phyloP scores from a whole-genome alignment of 2,329 filamentous ascomycete species.

The Orbilia brochopaga region DNA sequence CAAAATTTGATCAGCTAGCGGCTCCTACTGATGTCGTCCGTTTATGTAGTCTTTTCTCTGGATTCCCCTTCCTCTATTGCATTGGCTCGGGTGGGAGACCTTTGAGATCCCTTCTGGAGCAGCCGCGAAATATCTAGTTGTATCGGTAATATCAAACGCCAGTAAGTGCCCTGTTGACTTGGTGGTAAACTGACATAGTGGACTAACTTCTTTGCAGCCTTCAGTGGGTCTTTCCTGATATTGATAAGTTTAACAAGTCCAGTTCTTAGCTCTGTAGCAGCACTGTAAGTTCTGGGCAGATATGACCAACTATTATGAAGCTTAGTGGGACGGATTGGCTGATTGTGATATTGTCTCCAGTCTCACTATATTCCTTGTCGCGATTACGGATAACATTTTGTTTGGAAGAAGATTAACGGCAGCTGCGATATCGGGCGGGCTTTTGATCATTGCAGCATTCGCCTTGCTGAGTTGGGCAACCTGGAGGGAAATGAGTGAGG shows the following conservation, averaged over 20 bases:
- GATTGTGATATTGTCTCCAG: slow-evolving; percentile 19
- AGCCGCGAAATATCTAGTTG: slow-evolving; percentile 77
- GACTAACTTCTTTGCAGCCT: slow-evolving; percentile 61
- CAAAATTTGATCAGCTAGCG: not conserved
- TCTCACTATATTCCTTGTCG: slow-evolving; percentile 95
- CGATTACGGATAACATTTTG: slow-evolving; percentile 84
- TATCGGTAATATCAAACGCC: slow-evolving; percentile 85
- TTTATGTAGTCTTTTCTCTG: slow-evolving; percentile 70
- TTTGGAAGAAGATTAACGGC: slow-evolving; percentile 76
- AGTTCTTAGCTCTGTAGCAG: slow-evolving; percentile 88
- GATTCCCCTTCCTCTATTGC: slow-evolving; percentile 86
- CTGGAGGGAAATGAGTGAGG: slow-evolving; percentile 89
- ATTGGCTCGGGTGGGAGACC: slow-evolving; percentile 76
- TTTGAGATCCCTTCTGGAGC: slow-evolving; percentile 82
- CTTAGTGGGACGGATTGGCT: not conserved
- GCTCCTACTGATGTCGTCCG: not conserved
- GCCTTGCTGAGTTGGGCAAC: slow-evolving; percentile 87
- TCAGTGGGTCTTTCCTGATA: slow-evolving; percentile 90
- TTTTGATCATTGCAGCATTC: slow-evolving; percentile 87
- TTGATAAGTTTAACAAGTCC: slow-evolving; percentile 92
- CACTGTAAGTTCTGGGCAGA: slow-evolving; percentile 67
- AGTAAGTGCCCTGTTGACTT: slow-evolving; percentile 59
- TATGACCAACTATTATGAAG: too few relatives aligned
- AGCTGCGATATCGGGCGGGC: slow-evolving; percentile 79
- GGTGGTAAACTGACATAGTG: not conserved